Base-by-base conservation (phyloP, 2,329 filamentous ascomycete genomes). In the Colletotrichum filicis region DNA sequence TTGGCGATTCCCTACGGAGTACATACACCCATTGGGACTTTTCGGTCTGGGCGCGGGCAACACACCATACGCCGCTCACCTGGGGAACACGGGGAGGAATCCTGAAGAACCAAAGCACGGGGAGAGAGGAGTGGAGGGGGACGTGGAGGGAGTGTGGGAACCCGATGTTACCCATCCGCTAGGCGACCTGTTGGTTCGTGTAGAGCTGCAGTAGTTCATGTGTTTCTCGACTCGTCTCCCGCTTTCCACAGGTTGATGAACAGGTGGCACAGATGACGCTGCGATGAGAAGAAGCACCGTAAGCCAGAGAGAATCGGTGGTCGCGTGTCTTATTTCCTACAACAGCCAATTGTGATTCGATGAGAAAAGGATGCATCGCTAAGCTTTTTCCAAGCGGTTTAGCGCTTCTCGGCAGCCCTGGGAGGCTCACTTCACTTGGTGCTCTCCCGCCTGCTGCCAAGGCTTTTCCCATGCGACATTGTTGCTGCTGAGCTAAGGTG, bases 311-410 rank as follows among this genome's bases (percentile, higher is more conserved):
- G 16, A 42, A 19, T 22, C 9, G 19, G 16, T 22, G 42, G 42
- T 49, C 42, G 42, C 42, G 42, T 49, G 58, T 46, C 35, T 9
- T 19, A 8, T 61, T 61, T 4, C 58, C 22, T 42, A 16, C 26
- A 16, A n/a, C 3, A 24, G 58, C 32, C 22, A 59, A 42, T 26
- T 12, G 26, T 19, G 19, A n/a, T 57, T 28, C 1, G 26, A 32
- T 19, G 19, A 32, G 55, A 30, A 19, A 14, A 57, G 1, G 55
- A 19, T 35, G 5, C 30, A 12, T 16, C 8, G 61, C 61, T 63
- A 63, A 63, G 61, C 61, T 53, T 63, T 49, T 63, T 24, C 42
- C 60, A 63, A 53, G 60, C 60, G 14, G 28, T 63, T 16, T 26
- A 53, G 46, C 28, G 42, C 42, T 59, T 37, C 46, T 63, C n/a